Percentiles rank a stretch among this genome's conserved stretches.
Conservation (phyloP, 768 basidiomycete species). For the Xerocomellus amylosporus region DNA sequence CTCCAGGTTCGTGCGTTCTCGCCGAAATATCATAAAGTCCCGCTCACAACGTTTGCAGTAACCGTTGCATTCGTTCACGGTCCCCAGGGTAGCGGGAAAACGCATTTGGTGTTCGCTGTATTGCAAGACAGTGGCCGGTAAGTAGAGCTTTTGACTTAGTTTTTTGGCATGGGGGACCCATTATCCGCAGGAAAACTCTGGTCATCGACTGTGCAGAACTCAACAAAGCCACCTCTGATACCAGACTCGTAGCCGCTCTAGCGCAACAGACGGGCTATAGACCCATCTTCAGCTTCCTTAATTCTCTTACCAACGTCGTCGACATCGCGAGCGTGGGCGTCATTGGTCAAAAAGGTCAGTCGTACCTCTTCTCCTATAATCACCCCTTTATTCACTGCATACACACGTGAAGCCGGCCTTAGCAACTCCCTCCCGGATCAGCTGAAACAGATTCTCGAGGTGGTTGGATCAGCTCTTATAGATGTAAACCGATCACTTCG, state of each 20-base stretch:
- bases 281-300: conserved; percentile 84
- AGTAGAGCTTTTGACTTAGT: conserved; percentile 1
- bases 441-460: conserved; percentile 78
- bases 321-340: conserved; percentile 91
- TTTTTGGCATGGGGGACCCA: neutral
- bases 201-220: conserved; percentile 84
- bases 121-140: conserved; percentile 56
- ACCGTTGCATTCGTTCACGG: conserved; percentile 79
- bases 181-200: conserved; percentile 54
- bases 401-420: conserved; percentile 61
- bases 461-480: conserved; percentile 70
- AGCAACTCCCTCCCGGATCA: conserved; percentile 78
- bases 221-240: conserved; percentile 65
- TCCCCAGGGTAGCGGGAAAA: conserved; percentile 82
- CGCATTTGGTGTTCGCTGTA: conserved; percentile 51
- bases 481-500: conserved; percentile 55
- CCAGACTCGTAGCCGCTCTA: conserved; percentile 60
- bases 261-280: conserved; percentile 86
- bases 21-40: neutral
- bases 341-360: conserved; percentile 89
- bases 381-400: neutral
- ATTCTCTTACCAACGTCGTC: conserved; percentile 76
- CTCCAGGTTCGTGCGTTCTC: conserved; percentile 53
- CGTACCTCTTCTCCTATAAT: neutral
- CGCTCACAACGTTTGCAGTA: conserved; percentile 37